phyloP scores from a whole-genome alignment of 1,139 yeast species.

The Kodamaea sp. region DNA sequence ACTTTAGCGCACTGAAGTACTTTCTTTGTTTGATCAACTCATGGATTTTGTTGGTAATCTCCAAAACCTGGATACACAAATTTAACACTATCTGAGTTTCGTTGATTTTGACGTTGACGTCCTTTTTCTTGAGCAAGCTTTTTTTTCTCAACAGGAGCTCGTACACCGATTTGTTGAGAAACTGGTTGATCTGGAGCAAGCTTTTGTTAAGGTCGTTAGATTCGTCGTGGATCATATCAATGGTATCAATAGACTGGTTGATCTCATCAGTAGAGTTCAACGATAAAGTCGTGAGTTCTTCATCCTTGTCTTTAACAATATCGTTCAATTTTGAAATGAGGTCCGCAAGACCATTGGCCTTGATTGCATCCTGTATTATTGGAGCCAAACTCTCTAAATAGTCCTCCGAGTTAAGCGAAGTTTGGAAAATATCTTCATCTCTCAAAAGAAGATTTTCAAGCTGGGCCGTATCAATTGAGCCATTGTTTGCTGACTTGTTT shows the following conservation, averaged over 20 bases:
- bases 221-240: conserved; percentile 55
- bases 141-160: conserved; percentile 63
- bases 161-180: conserved; percentile 62
- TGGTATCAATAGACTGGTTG: conserved; percentile 54
- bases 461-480: conserved; percentile 29
- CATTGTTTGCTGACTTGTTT: conserved; percentile 8
- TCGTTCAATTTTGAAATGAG: conserved; percentile 57
- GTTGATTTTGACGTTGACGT: conserved; percentile 57
- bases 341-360: conserved; percentile 54
- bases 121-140: conserved; percentile 54
- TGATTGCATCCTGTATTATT: conserved; percentile 68
- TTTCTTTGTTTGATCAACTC: conserved; percentile 73
- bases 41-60: conserved; percentile 82
- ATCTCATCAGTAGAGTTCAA: conserved; percentile 62
- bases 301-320: conserved; percentile 61
- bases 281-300: conserved; percentile 62
- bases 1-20: conserved; percentile 84
- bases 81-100: conserved; percentile 64
- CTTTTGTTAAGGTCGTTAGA: conserved; percentile 56
- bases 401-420: conserved; percentile 62
- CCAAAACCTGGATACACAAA: conserved; percentile 78
- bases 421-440: conserved; percentile 49
- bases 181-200: conserved; percentile 51
- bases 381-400: conserved; percentile 82
- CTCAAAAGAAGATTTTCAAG: conserved; percentile 43